Base-by-base conservation (phyloP, 805 yeast species). In the Sugiyamaella boreocaroliniensis region DNA sequence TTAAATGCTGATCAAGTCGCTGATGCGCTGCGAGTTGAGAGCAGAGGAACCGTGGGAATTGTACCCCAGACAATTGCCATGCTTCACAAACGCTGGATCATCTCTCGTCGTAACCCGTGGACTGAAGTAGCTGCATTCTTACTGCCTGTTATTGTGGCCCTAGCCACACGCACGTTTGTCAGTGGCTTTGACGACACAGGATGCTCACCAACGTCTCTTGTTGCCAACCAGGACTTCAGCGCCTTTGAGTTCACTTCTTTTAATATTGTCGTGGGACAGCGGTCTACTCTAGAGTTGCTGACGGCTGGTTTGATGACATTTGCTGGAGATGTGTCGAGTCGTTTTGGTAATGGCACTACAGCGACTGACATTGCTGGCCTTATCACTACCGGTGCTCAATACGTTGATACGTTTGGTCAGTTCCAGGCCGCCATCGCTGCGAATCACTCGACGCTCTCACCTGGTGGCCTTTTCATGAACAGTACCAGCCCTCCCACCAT, bases 401-500 rank as follows among this genome's bases (percentile, higher is more conserved):
- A 55, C 7, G 67, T 62, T 14, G 41, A 52, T 29, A 57, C 59
- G 20, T 52, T 45, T n/a, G 55, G 52, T 40, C 56, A 61, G 8
- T 66, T 64, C 47, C 42, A 49, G 47, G 50, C 50, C 6, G 58
- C 49, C 16, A 45, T 68, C 40, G 45, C 45, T 15, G 50, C 52
- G 3, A 65, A 66, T 48, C 60, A 58, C 53, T 40, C 63, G 8
- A 49, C 52, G 10, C 47, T 62, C n/a, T 55, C 54, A 32, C 71
- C 71, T 6, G 71, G 71, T 37, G 71, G 71, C 22, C 43, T 66
- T 5, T 67, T 50, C 37, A 20, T 63, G 20, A 62, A 60, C 41
- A 54, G 57, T 9, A 51, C 60, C 3, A 14, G n/a, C n/a, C 19
- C 40, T 1, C 55, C 62, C 7, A 59, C 62, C 2, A 52, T 64